Evolutionary conservation across 2,329 filamentous ascomycete species (phyloP).

Genomic region (Xylariaceae sp.): DNA sequence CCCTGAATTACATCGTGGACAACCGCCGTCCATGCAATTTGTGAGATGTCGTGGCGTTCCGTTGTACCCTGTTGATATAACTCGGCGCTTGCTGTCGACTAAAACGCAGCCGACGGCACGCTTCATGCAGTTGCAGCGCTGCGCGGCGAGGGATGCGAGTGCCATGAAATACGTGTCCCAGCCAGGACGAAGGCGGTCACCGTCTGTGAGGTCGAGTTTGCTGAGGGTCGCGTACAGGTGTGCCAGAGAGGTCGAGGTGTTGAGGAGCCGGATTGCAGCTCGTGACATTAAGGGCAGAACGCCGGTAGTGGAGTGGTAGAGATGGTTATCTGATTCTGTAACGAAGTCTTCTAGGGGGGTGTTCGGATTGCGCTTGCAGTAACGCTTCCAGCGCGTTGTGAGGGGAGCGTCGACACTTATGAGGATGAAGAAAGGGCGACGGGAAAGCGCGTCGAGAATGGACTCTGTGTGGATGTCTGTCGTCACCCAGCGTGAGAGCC

Average conservation of each 20-base stretch:
- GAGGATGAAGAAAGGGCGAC: conserved; percentile 88
- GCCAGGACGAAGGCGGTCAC: conserved; percentile 74
- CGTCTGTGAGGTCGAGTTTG: conserved; percentile 71
- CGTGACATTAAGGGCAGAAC: conserved; percentile 74
- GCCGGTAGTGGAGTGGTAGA: conserved; percentile 64
- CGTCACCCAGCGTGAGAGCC: conserved; percentile 81
- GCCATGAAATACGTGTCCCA: conserved; percentile 99
- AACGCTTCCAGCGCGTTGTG: conserved; percentile 76
- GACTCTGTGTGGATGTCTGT: conserved; percentile 73
- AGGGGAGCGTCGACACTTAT: conserved; percentile 89
- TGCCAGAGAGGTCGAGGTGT: conserved; percentile 69
- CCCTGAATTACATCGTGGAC: conserved; percentile 77
- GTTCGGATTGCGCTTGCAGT: conserved; percentile 40
- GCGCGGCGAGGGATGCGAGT: conserved; percentile 84
- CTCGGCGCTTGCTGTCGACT: conserved; percentile 72
- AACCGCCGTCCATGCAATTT: conserved; percentile 93
- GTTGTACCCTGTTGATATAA: conserved; percentile 96
- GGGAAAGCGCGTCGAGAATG: conserved; percentile 69
- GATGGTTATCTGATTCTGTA: conserved; percentile 62
- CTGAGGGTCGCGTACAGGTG: conserved; percentile 70
- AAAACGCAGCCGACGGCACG: conserved; percentile 91
- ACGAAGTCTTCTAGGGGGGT: conserved; percentile 54
- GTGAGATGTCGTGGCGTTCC: conserved; percentile 85
- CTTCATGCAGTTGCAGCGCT: conserved; percentile 97
- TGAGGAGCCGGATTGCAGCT: conserved; percentile 81